These are phyloP conservation scores for Deuterostichococcus epilithicus DNA, from an alignment of 139 green algal species.

Conservation along the genomic window DNA sequence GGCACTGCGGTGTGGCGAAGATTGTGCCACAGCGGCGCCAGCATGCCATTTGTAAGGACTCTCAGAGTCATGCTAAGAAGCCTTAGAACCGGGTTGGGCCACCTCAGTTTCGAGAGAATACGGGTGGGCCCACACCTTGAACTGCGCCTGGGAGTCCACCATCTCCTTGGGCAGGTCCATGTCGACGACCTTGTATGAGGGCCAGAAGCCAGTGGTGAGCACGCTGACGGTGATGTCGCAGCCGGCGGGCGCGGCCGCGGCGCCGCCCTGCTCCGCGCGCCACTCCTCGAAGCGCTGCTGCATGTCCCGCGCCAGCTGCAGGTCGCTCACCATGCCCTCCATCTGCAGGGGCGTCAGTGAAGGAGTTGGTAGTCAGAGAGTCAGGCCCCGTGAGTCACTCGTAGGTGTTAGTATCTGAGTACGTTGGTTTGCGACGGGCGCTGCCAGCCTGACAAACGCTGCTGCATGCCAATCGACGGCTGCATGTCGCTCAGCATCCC, in stretches of 20 bases:
- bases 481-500: too few relatives aligned
- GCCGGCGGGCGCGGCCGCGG: conserved; percentile 31
- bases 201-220: conserved; percentile 89
- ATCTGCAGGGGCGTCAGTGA: conserved; percentile 28
- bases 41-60: too few relatives aligned
- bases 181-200: conserved; percentile 80
- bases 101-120: too few relatives aligned
- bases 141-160: conserved; percentile 73
- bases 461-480: too few relatives aligned
- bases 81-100: too few relatives aligned
- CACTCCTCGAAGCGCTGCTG: conserved; percentile 81
- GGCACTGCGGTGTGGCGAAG: too few relatives aligned
- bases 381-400: too few relatives aligned
- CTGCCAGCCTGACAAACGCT: too few relatives aligned
- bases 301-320: conserved; percentile 82
- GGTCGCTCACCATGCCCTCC: conserved; percentile 73
- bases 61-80: too few relatives aligned
- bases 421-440: too few relatives aligned
- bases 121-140: conserved; percentile 46
- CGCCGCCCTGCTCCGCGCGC: conserved; percentile 30
- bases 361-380: not conserved
- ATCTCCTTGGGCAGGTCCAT: conserved; percentile 89
- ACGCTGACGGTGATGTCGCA: conserved; percentile 91
- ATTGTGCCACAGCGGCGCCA: too few relatives aligned
- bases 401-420: too few relatives aligned